A percentile compares a stretch with the other conserved stretches of the same genome.
These are phyloP conservation scores for Powellomyces hirtus DNA, from an alignment of 192 early-diverging fungal species.

Conservation along the genomic window DNA sequence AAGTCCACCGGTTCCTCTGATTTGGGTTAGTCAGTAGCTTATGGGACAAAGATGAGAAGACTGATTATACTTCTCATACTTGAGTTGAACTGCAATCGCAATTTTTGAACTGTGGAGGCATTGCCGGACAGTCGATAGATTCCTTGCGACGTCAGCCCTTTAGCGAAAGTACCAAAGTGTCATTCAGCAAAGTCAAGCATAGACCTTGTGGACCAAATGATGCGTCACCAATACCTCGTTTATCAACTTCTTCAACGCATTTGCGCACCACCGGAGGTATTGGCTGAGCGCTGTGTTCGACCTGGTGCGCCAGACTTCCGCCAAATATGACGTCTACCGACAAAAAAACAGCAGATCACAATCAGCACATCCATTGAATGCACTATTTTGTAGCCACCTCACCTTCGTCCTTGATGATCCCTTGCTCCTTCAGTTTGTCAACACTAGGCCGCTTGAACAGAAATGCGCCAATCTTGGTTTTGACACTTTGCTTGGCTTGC, in stretches of 20 bases:
- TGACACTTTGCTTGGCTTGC: slow-evolving; percentile 28
- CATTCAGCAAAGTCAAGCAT: too few species aligned
- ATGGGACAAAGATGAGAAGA: background rate
- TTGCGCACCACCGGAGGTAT: slow-evolving; percentile 43
- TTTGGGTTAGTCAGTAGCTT: background rate
- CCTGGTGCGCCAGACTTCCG: slow-evolving; percentile 36
- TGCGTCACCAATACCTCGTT: slow-evolving; percentile 24
- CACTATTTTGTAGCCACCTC: background rate
- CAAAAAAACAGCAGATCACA: background rate
- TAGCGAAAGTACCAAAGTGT: background rate
- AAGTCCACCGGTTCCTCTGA: slow-evolving; percentile 50
- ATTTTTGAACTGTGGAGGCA: slow-evolving; percentile 40
- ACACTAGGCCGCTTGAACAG: slow-evolving; percentile 37
- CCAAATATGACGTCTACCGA: slow-evolving; percentile 41
- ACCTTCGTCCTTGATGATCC: slow-evolving; percentile 27
- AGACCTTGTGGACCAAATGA: background rate
- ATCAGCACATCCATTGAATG: background rate
- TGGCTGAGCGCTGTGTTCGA: slow-evolving; percentile 17
- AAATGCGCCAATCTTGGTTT: slow-evolving; percentile 39
- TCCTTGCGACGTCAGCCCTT: slow-evolving; percentile 47
- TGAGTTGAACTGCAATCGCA: slow-evolving; percentile 38
- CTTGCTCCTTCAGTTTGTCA: slow-evolving; percentile 35
- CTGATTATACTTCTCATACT: slow-evolving; percentile 7
- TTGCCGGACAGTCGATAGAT: slow-evolving; percentile 58
- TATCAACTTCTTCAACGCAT: slow-evolving; percentile 45